phyloP scores from a whole-genome alignment of 257 asterid species.

The Solanum paucissectum region DNA sequence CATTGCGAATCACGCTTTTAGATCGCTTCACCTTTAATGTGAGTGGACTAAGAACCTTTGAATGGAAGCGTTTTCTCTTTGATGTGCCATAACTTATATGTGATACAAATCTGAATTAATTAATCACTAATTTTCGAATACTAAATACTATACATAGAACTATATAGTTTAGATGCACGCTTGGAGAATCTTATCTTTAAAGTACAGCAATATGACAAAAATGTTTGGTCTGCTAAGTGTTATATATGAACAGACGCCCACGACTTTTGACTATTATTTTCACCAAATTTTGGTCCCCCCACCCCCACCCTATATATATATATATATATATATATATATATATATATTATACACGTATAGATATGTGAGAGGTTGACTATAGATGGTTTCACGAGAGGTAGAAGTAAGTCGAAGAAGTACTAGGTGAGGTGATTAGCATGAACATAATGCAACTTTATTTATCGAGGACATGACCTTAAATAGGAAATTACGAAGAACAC shows the following conservation, averaged over 20 bases:
- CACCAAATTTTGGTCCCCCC: background rate
- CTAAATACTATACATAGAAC: background rate
- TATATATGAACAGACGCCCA: background rate
- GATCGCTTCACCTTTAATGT: background rate
- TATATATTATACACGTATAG: no score
- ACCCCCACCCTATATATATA: background rate
- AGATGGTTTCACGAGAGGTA: background rate
- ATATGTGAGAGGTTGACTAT: background rate
- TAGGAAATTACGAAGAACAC: background rate
- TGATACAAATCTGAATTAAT: background rate
- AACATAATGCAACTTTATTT: fast-evolving
- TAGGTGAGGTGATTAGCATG: background rate
- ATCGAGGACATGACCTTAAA: background rate
- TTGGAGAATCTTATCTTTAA: background rate
- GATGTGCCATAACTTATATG: background rate
- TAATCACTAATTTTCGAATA: background rate
- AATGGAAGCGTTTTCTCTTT: background rate
- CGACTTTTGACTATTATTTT: background rate
- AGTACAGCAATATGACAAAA: background rate
- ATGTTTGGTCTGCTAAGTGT: background rate
- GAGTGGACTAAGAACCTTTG: no score
- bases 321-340: background rate
- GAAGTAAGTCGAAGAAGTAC: background rate
- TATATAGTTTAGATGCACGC: background rate
- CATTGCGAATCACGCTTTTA: background rate